These are phyloP conservation scores for Neofusicoccum sp. DNA, from an alignment of 2,329 filamentous ascomycete species.

Conservation along the genomic window DNA sequence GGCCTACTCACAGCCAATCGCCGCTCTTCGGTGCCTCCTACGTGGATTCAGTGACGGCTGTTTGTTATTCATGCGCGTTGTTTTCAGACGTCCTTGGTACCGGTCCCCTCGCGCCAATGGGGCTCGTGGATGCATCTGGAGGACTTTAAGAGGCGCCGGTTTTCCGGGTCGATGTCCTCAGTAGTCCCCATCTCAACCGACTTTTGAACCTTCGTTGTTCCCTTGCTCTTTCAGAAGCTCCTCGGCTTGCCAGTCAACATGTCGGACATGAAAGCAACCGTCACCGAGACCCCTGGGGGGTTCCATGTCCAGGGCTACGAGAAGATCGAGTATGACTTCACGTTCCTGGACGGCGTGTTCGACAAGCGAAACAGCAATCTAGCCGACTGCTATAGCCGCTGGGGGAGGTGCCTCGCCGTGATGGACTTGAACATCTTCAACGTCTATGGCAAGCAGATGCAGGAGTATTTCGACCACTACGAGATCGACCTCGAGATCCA, in stretches of 20 bases:
- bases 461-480: constrained; percentile 66
- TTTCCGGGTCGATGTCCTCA: background rate
- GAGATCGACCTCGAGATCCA: constrained; percentile 63
- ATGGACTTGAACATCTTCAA: constrained; percentile 71
- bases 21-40: background rate
- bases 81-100: background rate
- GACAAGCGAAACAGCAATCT: constrained; percentile 59
- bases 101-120: background rate
- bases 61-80: background rate
- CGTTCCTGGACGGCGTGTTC: constrained; percentile 69
- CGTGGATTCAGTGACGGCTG: background rate
- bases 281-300: constrained; percentile 61
- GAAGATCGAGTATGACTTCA: constrained; percentile 75
- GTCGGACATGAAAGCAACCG: constrained; percentile 68
- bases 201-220: constrained; percentile 16
- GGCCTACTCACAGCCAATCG: background rate
- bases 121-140: background rate
- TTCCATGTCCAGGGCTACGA: constrained; percentile 73
- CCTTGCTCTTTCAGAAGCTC: constrained; percentile 18
- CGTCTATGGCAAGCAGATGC: constrained; percentile 64
- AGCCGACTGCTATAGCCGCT: constrained; percentile 63
- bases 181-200: background rate
- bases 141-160: background rate
- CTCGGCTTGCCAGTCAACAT: constrained; percentile 44
- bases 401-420: constrained; percentile 65